A percentile compares a stretch with the other conserved stretches of the same genome.
phyloP scores from a whole-genome alignment of 768 basidiomycete species.

The Suillus subalutaceus region DNA sequence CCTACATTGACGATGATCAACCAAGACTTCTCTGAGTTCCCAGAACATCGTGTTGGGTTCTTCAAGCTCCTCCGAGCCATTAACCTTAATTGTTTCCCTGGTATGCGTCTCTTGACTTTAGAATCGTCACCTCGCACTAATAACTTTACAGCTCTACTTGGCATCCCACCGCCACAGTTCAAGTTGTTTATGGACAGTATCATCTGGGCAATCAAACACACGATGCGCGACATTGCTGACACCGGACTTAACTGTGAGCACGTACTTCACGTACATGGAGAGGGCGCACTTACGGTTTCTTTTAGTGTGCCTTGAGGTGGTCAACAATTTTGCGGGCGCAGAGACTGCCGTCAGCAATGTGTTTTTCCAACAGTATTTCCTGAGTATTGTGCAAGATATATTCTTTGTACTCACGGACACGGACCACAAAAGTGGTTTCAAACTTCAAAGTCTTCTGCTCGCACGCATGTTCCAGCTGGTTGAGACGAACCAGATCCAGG shows the following conservation, averaged over 20 bases:
- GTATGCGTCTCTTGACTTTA: slow-evolving; percentile 39
- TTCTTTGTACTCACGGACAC: slow-evolving; percentile 98
- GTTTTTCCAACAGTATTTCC: slow-evolving; percentile 97
- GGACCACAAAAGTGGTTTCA: slow-evolving; percentile 99
- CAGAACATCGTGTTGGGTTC: slow-evolving; percentile 96
- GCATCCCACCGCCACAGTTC: slow-evolving; percentile 89
- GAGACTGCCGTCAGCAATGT: slow-evolving; percentile 80
- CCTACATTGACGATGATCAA: slow-evolving; percentile 98
- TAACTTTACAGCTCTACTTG: slow-evolving; percentile 65
- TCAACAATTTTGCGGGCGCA: slow-evolving; percentile 91
- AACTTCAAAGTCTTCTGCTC: slow-evolving; percentile 90
- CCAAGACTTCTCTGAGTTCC: slow-evolving; percentile 98
- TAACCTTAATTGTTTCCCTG: slow-evolving; percentile 93
- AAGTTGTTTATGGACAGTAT: slow-evolving; percentile 98
- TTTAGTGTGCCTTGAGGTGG: slow-evolving; percentile 87
- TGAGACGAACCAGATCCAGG: slow-evolving; percentile 75
- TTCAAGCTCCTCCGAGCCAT: slow-evolving; percentile 94
- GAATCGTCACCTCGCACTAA: slow-evolving; percentile 5
- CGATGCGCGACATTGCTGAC: slow-evolving; percentile 97
- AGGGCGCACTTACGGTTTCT: slow-evolving; percentile 12
- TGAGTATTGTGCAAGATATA: slow-evolving; percentile 91
- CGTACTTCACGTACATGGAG: slow-evolving; percentile 2
- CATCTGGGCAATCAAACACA: slow-evolving; percentile 99
- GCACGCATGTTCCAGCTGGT: slow-evolving; percentile 93
- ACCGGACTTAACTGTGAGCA: slow-evolving; percentile 74